A percentile compares a stretch with the other conserved stretches of the same genome.
Conservation (phyloP, 2,329 filamentous ascomycete species). For the Beauveria sp. region DNA sequence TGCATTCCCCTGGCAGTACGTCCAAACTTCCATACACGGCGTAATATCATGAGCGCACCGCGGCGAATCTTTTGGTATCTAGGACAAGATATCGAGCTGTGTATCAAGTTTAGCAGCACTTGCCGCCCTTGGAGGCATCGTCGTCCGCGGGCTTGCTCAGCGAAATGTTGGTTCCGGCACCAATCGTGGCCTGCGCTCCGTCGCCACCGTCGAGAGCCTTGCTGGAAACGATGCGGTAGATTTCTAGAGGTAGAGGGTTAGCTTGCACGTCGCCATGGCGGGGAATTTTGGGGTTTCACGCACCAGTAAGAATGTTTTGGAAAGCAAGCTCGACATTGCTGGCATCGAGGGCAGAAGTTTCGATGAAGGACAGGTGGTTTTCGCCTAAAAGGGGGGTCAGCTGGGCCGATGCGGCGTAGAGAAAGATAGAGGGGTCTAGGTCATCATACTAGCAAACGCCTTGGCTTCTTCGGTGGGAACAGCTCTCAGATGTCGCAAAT, state of each 20-base stretch:
- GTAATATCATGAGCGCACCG: conserved; percentile 11
- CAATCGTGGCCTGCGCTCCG: conserved; percentile 68
- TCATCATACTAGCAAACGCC: conserved; percentile 77
- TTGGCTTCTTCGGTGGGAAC: conserved; percentile 98
- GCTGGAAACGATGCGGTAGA: conserved; percentile 98
- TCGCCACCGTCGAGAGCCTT: conserved; percentile 93
- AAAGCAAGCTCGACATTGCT: conserved; percentile 99
- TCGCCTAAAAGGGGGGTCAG: conserved; percentile 54
- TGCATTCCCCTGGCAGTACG: conserved; percentile 20
- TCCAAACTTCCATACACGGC: not conserved
- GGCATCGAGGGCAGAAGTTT: conserved; percentile 95
- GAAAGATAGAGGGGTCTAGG: not conserved
- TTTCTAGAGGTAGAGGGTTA: conserved; percentile 54
- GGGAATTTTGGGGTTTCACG: conserved; percentile 20
- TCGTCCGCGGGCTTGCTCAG: conserved; percentile 80
- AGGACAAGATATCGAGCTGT: conserved; percentile 4
- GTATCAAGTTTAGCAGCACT: conserved; percentile 59
- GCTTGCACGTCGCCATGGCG: not conserved
- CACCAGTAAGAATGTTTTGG: conserved; percentile 98
- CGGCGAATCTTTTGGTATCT: conserved; percentile 4
- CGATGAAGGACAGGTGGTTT: conserved; percentile 97
- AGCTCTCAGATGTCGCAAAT: conserved; percentile 96
- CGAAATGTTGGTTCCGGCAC: conserved; percentile 73
- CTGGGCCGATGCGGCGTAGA: conserved; percentile 4
- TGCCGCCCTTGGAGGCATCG: conserved; percentile 65